Percentiles rank a stretch among this genome's conserved stretches.
These are phyloP conservation scores for Calonectria pseudoturangicola DNA, from an alignment of 2,329 filamentous ascomycete species.

Conservation along the genomic window DNA sequence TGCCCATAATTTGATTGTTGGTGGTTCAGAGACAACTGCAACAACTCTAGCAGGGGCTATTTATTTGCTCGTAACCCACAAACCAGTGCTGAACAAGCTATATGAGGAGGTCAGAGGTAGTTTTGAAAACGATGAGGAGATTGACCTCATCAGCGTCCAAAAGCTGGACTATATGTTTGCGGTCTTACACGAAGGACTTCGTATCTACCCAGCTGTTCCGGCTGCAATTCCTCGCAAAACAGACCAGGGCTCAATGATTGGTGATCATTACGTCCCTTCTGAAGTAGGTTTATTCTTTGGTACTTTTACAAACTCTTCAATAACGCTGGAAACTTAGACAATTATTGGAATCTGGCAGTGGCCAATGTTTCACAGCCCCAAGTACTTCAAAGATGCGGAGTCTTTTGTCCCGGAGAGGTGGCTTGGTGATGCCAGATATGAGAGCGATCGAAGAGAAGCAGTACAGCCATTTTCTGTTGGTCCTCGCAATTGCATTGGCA, in stretches of 20 bases:
- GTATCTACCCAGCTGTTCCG: constrained; percentile 58
- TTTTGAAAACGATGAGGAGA: constrained; percentile 61
- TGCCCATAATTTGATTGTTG: constrained; percentile 51
- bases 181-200: constrained; percentile 64
- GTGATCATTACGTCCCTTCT: constrained; percentile 57
- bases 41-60: constrained; percentile 54
- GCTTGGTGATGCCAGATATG: constrained; percentile 50
- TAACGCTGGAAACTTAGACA: constrained; percentile 37
- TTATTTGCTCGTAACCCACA: constrained; percentile 55
- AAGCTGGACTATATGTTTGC: constrained; percentile 63
- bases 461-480: constrained; percentile 57
- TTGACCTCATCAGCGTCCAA: constrained; percentile 51
- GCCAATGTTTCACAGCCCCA: constrained; percentile 57
- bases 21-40: constrained; percentile 59
- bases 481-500: constrained; percentile 58
- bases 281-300: constrained; percentile 49
- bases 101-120: constrained; percentile 61
- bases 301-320: too few species aligned
- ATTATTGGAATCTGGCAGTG: constrained; percentile 61
- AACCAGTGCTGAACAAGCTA: constrained; percentile 50
- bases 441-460: constrained; percentile 49
- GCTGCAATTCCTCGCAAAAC: constrained; percentile 52
- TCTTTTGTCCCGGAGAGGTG: constrained; percentile 63
- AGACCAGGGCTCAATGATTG: constrained; percentile 56
- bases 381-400: constrained; percentile 57